Conservation (phyloP, 164 flowering plant genomes). For the Cinnamomum chago region DNA sequence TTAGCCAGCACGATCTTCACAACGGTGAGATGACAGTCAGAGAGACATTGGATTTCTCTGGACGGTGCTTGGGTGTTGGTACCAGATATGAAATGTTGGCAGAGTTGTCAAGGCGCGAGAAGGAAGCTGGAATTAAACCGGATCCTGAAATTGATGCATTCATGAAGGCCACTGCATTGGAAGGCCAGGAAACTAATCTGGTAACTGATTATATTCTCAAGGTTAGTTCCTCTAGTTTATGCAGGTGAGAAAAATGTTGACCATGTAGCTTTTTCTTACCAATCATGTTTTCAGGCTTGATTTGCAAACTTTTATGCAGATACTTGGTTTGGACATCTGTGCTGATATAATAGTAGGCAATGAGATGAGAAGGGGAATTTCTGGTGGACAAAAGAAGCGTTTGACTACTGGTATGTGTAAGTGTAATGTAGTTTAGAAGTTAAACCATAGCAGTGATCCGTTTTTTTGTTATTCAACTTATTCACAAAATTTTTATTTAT, state of each 20-base stretch:
- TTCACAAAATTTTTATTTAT: no score
- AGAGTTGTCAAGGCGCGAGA: constrained; percentile 53
- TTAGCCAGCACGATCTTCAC: constrained; percentile 70
- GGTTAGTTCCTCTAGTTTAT: constrained; percentile 27
- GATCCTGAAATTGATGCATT: constrained; percentile 64
- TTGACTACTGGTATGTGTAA: constrained; percentile 51
- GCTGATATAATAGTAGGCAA: constrained; percentile 53
- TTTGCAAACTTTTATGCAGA: constrained; percentile 20
- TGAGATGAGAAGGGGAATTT: constrained; percentile 60
- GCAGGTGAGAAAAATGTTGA: background rate
- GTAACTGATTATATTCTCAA: constrained; percentile 55
- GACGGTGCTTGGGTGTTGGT: constrained; percentile 66
- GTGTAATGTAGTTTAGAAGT: background rate
- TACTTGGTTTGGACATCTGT: constrained; percentile 60
- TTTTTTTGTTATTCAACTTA: no score
- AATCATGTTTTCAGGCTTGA: background rate
- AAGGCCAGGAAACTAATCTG: constrained; percentile 50
- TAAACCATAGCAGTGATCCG: background rate
- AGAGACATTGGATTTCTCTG: constrained; percentile 61
- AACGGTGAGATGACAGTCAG: constrained; percentile 59
- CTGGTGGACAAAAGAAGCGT: constrained; percentile 68
- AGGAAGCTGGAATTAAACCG: constrained; percentile 48
- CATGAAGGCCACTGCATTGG: constrained; percentile 61
- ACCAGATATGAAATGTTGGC: constrained; percentile 48
- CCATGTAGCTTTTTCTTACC: background rate